Base-by-base conservation (phyloP, 805 yeast genomes). In the Saccharomycopsis schoenii region DNA sequence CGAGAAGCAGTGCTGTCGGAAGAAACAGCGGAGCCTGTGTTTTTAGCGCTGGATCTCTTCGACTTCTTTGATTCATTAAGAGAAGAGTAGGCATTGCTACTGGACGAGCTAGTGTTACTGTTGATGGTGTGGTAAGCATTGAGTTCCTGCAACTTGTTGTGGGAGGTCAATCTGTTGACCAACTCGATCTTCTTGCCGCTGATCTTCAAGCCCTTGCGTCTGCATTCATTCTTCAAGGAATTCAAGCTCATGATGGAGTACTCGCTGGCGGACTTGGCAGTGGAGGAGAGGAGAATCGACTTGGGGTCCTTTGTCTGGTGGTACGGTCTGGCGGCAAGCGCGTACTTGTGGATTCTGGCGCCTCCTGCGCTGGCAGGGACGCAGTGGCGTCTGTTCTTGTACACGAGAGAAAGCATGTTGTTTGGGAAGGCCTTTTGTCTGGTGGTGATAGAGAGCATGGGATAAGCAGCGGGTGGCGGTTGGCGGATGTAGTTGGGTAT, bases 181-280 rank as follows among this genome's bases (percentile, higher is more conserved):
- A 85, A 71, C 37, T 85, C 89, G 10, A 78, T 70, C 67, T 85
- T 85, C 57, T 77, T 76, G 14, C 91, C 91, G n/a, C 82, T 72
- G 0, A 84, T 79, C 66, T 80, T 82, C 62, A 85, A 70, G 0
- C 88, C 88, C 63, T 85, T 77, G 61, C 73, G 74, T 61, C 80
- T 80, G 68, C 89, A 83, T 68, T 85, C 89, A 58, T 69, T 70
- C 68, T 81, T 83, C 65, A 85, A 75, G 1, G 81, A 76, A 59
- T 80, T 79, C 47, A 84, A 72, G 52, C 82, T 81, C 81, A 83
- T 78, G 36, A 72, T 50, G 6, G 61, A 60, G 37, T 63, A 63
- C n/a, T 61, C 64, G 19, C 57, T 61, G 10, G 47, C 47, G 12
- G 62, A 56, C 29, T 61, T 63, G 12, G 29, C 21, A n/a, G 42